Base-by-base conservation (phyloP, 2,329 filamentous ascomycete species). In the Aphanoascus verrucosus region DNA sequence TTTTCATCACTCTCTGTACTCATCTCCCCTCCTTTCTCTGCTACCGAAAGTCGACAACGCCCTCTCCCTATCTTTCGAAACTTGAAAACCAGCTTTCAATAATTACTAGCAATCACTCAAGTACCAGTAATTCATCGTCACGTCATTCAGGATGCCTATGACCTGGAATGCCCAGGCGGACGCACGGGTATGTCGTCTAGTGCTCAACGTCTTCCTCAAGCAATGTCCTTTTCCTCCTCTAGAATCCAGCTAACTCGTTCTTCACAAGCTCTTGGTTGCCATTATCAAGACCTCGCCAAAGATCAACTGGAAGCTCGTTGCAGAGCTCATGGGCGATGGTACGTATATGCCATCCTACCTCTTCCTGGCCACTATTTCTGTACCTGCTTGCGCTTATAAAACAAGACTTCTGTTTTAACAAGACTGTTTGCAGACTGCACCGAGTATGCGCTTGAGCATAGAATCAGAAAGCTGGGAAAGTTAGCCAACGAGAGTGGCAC, bases 101-200 rank as follows among this genome's bases (percentile, higher is more conserved):
- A n/a, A n/a, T n/a, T n/a, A n/a, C n/a, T n/a, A n/a, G n/a, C n/a
- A n/a, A n/a, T n/a, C n/a, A n/a, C 19, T 23, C 20, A 11, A 23
- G 23, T n/a, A 23, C 20, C 17, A 44, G 41, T 12, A 11, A 23
- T 44, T 12, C 8, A 42, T 15, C 17, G 17, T 9, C 15, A 5
- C 6, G 40, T 4, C 8, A 20, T n/a, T 23, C 28, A 45, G 19
- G 23, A 47, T 66, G 64, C 58, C 62, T 5, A 65, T 65, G 31
- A 59, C 35, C 0, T 67, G 65, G 65, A 59, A 61, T 6, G 53
- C 59, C 0, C 41, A 63, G n/a, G 51, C 58, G 0, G 64, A 66
- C 28, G 63, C 63, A n/a, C 64, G 59, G 57, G 65, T 66, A 60
- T 53, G 56, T 42, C 20, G 4, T 52, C 14, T 7, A 40, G 17